Base-by-base conservation (phyloP, 306 rosid species). In the Fragaria ananassa region DNA sequence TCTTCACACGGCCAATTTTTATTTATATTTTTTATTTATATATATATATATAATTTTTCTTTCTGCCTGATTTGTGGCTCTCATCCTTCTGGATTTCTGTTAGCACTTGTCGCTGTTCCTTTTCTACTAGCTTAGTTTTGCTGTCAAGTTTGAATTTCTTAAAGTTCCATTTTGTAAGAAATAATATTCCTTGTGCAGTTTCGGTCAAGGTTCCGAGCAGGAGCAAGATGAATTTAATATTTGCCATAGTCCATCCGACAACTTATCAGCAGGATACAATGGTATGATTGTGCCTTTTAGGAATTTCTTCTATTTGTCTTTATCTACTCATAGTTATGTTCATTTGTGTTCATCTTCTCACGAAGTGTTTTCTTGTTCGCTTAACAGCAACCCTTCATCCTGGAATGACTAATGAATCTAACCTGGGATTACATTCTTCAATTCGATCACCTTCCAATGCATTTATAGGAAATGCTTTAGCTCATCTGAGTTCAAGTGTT, bases 391-490 rank as follows among this genome's bases (percentile, higher is more conserved):
- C 76, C 64, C 63, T 73, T 49, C 76, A 84, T 76, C 87, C 89
- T 71, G 93, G 88, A 74, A 80, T 72, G 85, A 85, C 87, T 67
- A 86, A 81, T 83, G 88, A 87, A 60, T 85, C 88, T 65, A 80
- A 69, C 78, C 84, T 76, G 76, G 92, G 86, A 63, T 79, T 89
- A 67, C 87, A 84, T 68, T 83, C 89, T 79, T 75, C 86, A 34
- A 69, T 82, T 21, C 65, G 42, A 57, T 79, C 78, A 60, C 82
- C 91, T 79, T 53, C 76, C 51, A 86, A 74, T 78, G 53, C 79
- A 78, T 88, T 83, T 76, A 37, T 74, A 68, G 81, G 86, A 74
- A 87, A 78, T 65, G 35, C 87, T 74, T 75, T 85, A 51, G 64
- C 83, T 53, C 85, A 78, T 75, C 77, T 49, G 50, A 86, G 87